phyloP scores from a whole-genome alignment of 1,284 basidiomycete species.

The Heterobasidion occidentale region DNA sequence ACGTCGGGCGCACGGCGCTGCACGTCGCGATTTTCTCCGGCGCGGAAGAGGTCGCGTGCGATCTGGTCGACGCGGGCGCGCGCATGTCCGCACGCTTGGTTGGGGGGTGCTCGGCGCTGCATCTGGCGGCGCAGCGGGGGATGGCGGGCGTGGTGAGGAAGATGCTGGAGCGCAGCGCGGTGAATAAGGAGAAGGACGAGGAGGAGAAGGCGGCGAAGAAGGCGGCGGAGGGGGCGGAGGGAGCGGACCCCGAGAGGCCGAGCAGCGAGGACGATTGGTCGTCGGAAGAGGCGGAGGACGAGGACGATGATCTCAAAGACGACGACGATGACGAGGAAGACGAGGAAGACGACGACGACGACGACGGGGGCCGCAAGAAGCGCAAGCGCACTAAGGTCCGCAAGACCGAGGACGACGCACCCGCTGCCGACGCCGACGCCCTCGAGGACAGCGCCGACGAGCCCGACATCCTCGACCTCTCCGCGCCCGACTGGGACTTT shows the following conservation, averaged over 20 bases:
- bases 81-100: conserved; percentile 45
- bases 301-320: no score
- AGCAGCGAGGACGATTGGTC: conserved; percentile 27
- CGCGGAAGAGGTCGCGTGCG: not conserved
- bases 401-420: no score
- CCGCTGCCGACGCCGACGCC: no score
- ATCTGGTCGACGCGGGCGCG: conserved; percentile 45
- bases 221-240: conserved; percentile 20
- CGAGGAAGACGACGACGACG: conserved; percentile 11
- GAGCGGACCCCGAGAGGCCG: conserved; percentile 19
- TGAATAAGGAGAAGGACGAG: conserved; percentile 22
- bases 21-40: conserved; percentile 31
- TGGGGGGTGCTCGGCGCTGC: conserved; percentile 45
- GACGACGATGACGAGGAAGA: conserved; percentile 1
- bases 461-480: conserved; percentile 46
- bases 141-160: conserved; percentile 34
- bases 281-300: conserved; percentile 11
- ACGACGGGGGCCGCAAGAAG: conserved; percentile 5
- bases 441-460: not conserved
- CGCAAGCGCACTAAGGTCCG: not conserved
- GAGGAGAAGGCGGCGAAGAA: conserved; percentile 21
- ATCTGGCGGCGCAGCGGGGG: conserved; percentile 45
- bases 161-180: conserved; percentile 36
- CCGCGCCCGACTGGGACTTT: conserved; percentile 50
- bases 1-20: conserved; percentile 48